Evolutionary conservation across 768 basidiomycete species (phyloP), one percentile per base, ranked within the genome.

Genomic region (Pisolithus microcarpus): DNA sequence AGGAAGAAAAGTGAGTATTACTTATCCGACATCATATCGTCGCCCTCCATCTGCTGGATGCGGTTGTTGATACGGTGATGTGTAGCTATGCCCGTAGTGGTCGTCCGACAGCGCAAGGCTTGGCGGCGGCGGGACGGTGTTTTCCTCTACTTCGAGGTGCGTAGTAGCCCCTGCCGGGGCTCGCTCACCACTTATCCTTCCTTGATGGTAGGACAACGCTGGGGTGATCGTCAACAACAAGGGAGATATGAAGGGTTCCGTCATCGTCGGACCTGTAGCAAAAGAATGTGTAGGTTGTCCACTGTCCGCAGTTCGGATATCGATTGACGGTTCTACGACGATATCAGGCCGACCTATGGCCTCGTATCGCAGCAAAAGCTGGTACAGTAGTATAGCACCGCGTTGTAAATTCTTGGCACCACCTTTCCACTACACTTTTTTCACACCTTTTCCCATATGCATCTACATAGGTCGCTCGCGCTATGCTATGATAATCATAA

Each of bases 201-300:
- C 28, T 24, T 28, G 40, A 2, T 10, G 30, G 23, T 38, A 86
- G 86, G 92, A 95, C 72, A 94, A 94, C 67, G 93, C 92, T 39
- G 92, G 93, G 70, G 93, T 95, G 50, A 95, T 95, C 56, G 92
- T 97, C 63, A 97, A 96, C 77, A 87, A 90, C 65, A 97, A 97
- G 80, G 95, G 95, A 63, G 96, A 99, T 77, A 99, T 99, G 96
- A 99, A 99, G 79, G 95, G 95, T 46, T 94, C 91, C 48, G 90
- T 91, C 54, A 95, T 96, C 67, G 90, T 92, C 34, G 92, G 92
- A 51, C 93, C 92, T 38, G 91, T 99, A 56, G 96, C 95, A 75
- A 99, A 98, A 83, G 95, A 97, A 91, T 98, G 96, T 67, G 90
- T 92, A 68, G 38, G 90, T 84, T 39, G 7, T 30, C 8, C 2